phyloP scores from a whole-genome alignment of 192 early-diverging fungal genomes.

The Radiomyces spectabilis region DNA sequence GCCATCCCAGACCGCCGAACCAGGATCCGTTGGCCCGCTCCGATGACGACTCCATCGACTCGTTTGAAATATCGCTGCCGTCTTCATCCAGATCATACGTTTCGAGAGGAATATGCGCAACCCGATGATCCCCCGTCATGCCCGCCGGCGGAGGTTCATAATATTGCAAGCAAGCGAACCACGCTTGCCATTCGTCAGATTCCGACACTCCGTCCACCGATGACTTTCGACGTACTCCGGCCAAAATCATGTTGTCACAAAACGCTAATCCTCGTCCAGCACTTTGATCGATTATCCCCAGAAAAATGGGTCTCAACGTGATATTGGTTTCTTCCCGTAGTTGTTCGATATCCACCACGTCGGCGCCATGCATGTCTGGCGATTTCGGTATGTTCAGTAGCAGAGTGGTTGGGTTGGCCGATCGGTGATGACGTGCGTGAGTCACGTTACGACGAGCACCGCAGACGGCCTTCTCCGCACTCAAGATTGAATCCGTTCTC shows the following conservation, averaged over 20 bases:
- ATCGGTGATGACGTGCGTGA: too few species aligned
- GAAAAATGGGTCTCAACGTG: constrained; percentile 3
- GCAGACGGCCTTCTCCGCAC: too few species aligned
- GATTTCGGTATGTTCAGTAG: too few species aligned
- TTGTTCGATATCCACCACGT: constrained; percentile 27
- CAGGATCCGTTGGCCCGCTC: too few species aligned
- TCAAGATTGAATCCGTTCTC: too few species aligned
- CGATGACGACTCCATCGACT: neutral
- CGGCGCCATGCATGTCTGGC: neutral
- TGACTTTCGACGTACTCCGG: constrained; percentile 14
- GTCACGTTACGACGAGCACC: too few species aligned
- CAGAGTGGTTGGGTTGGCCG: too few species aligned
- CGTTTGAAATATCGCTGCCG: neutral
- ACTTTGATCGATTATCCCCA: constrained; percentile 17
- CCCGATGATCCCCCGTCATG: neutral
- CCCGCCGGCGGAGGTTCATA: constrained; percentile 4
- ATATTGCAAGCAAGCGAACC: constrained; percentile 21
- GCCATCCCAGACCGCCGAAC: too few species aligned
- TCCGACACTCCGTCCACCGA: too few species aligned
- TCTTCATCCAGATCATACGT: constrained; percentile 3
- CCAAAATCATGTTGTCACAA: constrained; percentile 24
- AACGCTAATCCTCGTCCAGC: constrained; percentile 9
- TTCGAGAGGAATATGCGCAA: neutral
- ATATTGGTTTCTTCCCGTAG: constrained; percentile 9
- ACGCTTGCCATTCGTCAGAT: constrained; percentile 12